These are phyloP conservation scores for Chlorencoelia australis DNA, from an alignment of 2,329 filamentous ascomycete species.

Conservation along the genomic window DNA sequence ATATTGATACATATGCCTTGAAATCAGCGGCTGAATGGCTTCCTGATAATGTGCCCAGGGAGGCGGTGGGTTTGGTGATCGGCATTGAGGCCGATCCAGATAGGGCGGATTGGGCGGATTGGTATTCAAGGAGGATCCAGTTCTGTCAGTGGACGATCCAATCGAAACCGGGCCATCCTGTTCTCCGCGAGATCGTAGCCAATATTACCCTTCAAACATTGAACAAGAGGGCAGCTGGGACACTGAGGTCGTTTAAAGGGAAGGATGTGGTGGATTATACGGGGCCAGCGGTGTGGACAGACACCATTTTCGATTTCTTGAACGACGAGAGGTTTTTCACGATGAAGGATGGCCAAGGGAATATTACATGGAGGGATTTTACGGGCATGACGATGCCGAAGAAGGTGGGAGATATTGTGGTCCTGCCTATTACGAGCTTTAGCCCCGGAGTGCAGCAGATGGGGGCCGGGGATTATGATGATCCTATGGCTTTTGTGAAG, in stretches of 20 bases:
- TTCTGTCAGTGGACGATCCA: slow-evolving; percentile 99
- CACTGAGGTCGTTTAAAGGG: slow-evolving; percentile 46
- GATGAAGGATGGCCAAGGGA: slow-evolving; percentile 53
- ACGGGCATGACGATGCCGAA: slow-evolving; percentile 75
- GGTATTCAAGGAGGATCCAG: slow-evolving; percentile 93
- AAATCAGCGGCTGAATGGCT: slow-evolving; percentile 82
- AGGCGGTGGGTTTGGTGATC: slow-evolving; percentile 74
- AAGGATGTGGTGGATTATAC: slow-evolving; percentile 86
- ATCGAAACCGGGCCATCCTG: slow-evolving; percentile 84
- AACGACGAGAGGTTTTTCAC: slow-evolving; percentile 87
- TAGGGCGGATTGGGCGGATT: slow-evolving; percentile 81
- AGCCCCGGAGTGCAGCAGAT: slow-evolving; percentile 91
- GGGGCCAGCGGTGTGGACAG: slow-evolving; percentile 90
- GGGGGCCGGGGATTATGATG: slow-evolving; percentile 77
- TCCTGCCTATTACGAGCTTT: slow-evolving; percentile 94
- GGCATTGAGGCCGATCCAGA: slow-evolving; percentile 97
- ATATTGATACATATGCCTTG: slow-evolving; percentile 85
- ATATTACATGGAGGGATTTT: slow-evolving; percentile 80
- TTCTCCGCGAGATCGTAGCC: slow-evolving; percentile 77
- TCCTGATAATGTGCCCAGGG: slow-evolving; percentile 63
- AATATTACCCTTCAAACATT: slow-evolving; percentile 79
- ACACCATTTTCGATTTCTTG: slow-evolving; percentile 84
- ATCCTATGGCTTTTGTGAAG: slow-evolving; percentile 95
- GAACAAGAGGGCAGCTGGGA: slow-evolving; percentile 56
- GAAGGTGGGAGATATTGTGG: slow-evolving; percentile 85